Percentiles rank a stretch among this genome's conserved stretches.
Conservation (phyloP, 1,284 basidiomycete genomes). For the Athelia psychrophila region DNA sequence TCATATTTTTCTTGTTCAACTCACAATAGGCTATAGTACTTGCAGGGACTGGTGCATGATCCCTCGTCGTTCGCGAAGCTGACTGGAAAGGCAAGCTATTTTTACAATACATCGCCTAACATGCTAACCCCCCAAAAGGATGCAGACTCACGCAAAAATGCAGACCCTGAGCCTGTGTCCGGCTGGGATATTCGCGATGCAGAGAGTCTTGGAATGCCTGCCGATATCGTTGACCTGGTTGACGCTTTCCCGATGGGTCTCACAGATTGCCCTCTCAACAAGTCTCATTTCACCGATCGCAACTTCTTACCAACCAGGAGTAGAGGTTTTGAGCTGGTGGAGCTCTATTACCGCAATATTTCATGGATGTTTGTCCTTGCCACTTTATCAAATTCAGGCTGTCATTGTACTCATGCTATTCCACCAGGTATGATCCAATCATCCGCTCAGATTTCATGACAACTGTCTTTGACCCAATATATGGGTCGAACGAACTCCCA, state of each 20-base stretch:
- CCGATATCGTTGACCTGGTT: slow-evolving; percentile 40
- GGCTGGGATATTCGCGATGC: slow-evolving; percentile 9
- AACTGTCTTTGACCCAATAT: slow-evolving; percentile 38
- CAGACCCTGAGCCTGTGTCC: too few relatives aligned
- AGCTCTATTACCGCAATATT: slow-evolving; percentile 40
- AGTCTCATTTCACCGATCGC: slow-evolving; percentile 34
- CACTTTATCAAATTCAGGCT: neutral
- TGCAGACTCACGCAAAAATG: too few relatives aligned
- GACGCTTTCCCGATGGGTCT: slow-evolving; percentile 49
- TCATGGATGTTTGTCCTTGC: slow-evolving; percentile 45
- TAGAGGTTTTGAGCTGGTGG: slow-evolving; percentile 34
- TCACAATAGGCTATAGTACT: slow-evolving; percentile 31
- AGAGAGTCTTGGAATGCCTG: slow-evolving; percentile 33
- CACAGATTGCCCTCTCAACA: slow-evolving; percentile 33
- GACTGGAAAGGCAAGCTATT: too few relatives aligned
- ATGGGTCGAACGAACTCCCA: slow-evolving; percentile 27
- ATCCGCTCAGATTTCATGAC: slow-evolving; percentile 33
- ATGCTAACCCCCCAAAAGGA: too few relatives aligned
- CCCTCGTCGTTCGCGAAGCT: too few relatives aligned
- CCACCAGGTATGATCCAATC: slow-evolving; percentile 42
- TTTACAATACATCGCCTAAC: too few relatives aligned
- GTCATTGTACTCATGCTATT: neutral
- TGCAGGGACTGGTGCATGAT: slow-evolving; percentile 41
- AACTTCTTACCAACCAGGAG: slow-evolving; percentile 33
- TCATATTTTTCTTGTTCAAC: slow-evolving; percentile 2